Base-by-base conservation (phyloP, 176 grass and related monocot species). In the Microstegium vimineum region DNA sequence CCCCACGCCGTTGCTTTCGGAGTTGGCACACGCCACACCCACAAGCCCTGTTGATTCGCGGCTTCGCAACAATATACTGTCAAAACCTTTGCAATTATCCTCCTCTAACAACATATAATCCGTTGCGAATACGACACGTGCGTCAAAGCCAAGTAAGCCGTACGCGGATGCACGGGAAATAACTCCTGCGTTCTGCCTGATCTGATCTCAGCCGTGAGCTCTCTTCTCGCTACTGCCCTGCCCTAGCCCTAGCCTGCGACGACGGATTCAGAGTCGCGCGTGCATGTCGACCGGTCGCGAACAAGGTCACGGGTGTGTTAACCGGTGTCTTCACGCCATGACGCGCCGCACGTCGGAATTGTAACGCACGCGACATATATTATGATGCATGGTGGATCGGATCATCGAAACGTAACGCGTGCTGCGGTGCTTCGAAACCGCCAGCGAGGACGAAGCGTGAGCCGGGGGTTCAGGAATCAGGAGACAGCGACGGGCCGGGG, bases 301-400 rank as follows among this genome's bases (percentile, higher is more conserved):
- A 60, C 13, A 11, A 8, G 22, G 9, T 43, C 37, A 46, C 69
- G 77, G 7, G 15, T 4, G 10, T 36, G 16, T n/a, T 30, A 30
- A 30, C n/a, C 6, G 33, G 54, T 83, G 80, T 18, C 86, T 84
- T 89, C 87, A 89, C 87, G 87, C 30, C 60, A 88, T 68, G 8
- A 60, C 43, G 74, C 75, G 73, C 86, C 81, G 64, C 52, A 61
- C 85, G 72, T 51, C 79, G 62, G 38, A 62, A 40, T 71, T 62
- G 82, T 71, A 77, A 76, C 79, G 79, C 79, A 76, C 79, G 79
- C 79, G 45, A 67, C 43, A 17, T 10, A 4, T 11, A 57, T n/a
- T n/a, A n/a, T n/a, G n/a, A n/a, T 25, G 54, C 54, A 23, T 57
- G 20, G 22, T 20, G 0, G 6, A 52, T 47, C 0, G 3, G n/a